These are phyloP conservation scores for Boletus sp. DNA, from an alignment of 1,284 basidiomycete genomes.

Conservation along the genomic window DNA sequence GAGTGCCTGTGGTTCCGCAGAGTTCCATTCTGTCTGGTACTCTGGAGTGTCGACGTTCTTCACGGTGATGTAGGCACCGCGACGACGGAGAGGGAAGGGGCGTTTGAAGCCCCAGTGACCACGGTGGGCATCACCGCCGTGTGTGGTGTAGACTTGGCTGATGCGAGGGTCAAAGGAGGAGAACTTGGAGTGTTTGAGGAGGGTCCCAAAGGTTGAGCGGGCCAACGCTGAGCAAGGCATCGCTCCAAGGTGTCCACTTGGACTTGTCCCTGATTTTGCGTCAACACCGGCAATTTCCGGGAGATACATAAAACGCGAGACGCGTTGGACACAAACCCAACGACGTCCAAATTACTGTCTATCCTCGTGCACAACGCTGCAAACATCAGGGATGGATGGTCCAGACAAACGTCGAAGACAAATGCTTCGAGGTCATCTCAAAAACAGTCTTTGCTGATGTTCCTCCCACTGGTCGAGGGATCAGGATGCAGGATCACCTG, in stretches of 20 bases:
- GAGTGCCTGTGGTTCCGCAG: constrained; percentile 56
- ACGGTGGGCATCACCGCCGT: constrained; percentile 61
- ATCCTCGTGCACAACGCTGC: constrained; percentile 43
- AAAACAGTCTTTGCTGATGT: constrained; percentile 89
- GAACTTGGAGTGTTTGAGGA: constrained; percentile 74
- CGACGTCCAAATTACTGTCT: constrained; percentile 80
- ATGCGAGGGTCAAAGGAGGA: constrained; percentile 71
- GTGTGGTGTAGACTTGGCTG: constrained; percentile 66
- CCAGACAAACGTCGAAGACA: constrained; percentile 86
- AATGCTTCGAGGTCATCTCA: constrained; percentile 48
- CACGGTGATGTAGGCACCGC: constrained; percentile 57
- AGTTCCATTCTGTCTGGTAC: constrained; percentile 72
- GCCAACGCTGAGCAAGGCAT: constrained; percentile 37
- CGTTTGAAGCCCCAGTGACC: constrained; percentile 80
- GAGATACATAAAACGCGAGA: constrained; percentile 14
- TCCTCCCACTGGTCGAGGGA: constrained; percentile 83
- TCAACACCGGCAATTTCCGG: constrained; percentile 28
- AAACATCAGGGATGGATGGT: constrained; percentile 60
- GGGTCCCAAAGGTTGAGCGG: constrained; percentile 63
- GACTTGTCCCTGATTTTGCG: not conserved
- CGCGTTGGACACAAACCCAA: constrained; percentile 13
- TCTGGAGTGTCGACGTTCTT: constrained; percentile 61
- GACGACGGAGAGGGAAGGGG: constrained; percentile 60
- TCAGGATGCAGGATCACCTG: constrained; percentile 87
- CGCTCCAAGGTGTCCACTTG: too few relatives aligned